Base-by-base conservation (phyloP, 257 asterid genomes). In the Gentiana straminea region DNA sequence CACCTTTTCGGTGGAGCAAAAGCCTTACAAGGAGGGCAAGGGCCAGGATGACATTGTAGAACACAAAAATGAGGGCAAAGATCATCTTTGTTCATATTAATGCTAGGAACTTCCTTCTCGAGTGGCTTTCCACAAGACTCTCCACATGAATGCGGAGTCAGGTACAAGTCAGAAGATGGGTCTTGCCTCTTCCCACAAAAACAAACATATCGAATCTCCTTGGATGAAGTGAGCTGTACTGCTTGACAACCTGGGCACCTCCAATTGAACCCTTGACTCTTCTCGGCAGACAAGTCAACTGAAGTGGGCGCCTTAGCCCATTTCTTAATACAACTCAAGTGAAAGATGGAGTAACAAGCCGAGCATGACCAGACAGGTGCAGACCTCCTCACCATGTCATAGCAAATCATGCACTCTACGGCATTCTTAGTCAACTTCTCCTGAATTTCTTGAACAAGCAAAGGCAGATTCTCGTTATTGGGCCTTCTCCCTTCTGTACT, bases 251-350 rank as follows among this genome's bases (percentile, higher is more conserved):
- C 99, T 5, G 99, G 99, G 80, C 99, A 92, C 55, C 99, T 89
- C 97, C 97, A 92, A 71, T 92, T 92, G 55, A 77, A 67, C 15
- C 95, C 94, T 64, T 82, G 91, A 70, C 79, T 79, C 83, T 78
- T 92, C 77, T 85, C 95, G 1, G 93, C 90, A 50, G 79, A 52
- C 64, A 86, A 74, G 60, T 92, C 99, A 66, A 74, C 63, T 57
- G 99, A 92, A 63, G 95, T 88, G 5, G 99, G 99, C 61, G 99
- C 99, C 62, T 83, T 81, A 7, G 99, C 99, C 99, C 99, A 92
- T 75, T 85, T 88, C 82, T 82, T 92, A 43, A 76, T 83, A 69
- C 99, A 92, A 62, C 43, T 77, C 61, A 92, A 76, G 73, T 92
- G 99, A 57, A 92, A 92, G 57, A 92, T 87, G 1, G 99, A 83